phyloP scores from a whole-genome alignment of 2,329 filamentous ascomycete species.

The Hypoxylon sp. region DNA sequence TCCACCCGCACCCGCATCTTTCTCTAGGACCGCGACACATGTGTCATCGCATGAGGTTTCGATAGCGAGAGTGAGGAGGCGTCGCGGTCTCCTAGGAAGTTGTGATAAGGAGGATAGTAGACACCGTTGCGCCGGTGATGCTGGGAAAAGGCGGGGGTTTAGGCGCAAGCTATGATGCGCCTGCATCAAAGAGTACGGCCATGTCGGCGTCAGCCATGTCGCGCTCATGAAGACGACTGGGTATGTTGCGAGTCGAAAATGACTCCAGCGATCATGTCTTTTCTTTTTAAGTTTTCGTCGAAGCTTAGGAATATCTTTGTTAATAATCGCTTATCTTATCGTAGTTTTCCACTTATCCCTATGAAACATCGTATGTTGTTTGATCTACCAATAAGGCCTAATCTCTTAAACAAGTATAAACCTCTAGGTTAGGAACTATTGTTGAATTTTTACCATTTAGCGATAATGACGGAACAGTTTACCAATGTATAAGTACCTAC shows the following conservation, averaged over 20 bases:
- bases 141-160: neutral
- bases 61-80: conserved; percentile 76
- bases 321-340: conserved; percentile 34
- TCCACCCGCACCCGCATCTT: conserved; percentile 53
- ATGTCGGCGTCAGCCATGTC: conserved; percentile 19
- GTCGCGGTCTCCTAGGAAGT: conserved; percentile 3
- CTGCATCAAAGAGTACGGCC: conserved; percentile 8
- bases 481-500: neutral
- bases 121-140: conserved; percentile 15
- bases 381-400: neutral
- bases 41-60: conserved; percentile 95
- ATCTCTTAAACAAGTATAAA: neutral
- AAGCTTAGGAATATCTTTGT: neutral
- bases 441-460: too few relatives aligned
- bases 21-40: conserved; percentile 85
- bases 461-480: neutral
- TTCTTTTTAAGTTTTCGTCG: neutral
- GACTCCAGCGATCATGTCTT: neutral
- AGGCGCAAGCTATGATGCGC: conserved; percentile 5
- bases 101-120: conserved; percentile 22
- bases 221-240: conserved; percentile 27
- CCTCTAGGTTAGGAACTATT: neutral
- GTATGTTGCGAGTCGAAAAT: neutral
- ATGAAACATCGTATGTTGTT: neutral
- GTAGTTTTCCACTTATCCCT: neutral